phyloP scores from a whole-genome alignment of 495 filamentous ascomycete genomes.

The Hyaloscypha hepaticicola region DNA sequence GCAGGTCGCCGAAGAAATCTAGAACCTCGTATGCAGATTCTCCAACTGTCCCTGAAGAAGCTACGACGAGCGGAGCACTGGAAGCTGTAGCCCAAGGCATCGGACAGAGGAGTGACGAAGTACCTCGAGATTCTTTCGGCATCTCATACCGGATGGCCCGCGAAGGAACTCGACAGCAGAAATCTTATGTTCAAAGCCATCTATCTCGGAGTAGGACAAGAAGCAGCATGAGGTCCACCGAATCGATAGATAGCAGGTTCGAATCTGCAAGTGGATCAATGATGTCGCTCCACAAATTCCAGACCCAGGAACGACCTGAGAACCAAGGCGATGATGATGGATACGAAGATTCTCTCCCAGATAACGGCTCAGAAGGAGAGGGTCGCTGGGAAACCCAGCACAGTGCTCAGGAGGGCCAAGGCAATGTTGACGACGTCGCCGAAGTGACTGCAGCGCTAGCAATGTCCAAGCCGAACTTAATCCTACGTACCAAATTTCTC shows the following conservation, averaged over 20 bases:
- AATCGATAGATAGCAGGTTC: slow-evolving; percentile 23
- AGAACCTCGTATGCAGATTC: slow-evolving; percentile 19
- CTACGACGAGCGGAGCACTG: not conserved
- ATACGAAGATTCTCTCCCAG: slow-evolving; percentile 13
- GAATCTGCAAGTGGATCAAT: slow-evolving; percentile 14
- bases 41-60: slow-evolving; percentile 17
- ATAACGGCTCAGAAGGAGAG: slow-evolving; percentile 12
- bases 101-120: slow-evolving; percentile 2
- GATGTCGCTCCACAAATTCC: slow-evolving; percentile 9
- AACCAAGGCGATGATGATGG: not conserved
- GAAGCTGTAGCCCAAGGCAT: not conserved
- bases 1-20: slow-evolving; percentile 18
- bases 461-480: not conserved
- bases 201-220: slow-evolving; percentile 8
- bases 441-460: not conserved
- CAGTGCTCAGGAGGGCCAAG: slow-evolving; percentile 6
- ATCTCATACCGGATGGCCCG: slow-evolving; percentile 21
- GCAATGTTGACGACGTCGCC: slow-evolving; percentile 1
- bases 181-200: slow-evolving; percentile 18
- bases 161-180: slow-evolving; percentile 28
- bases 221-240: slow-evolving; percentile 12
- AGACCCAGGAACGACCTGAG: not conserved
- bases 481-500: not conserved
- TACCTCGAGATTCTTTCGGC: slow-evolving; percentile 15
- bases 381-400: slow-evolving; percentile 25